Base-by-base conservation (phyloP, 257 asterid genomes). In the Nicotiana noctiflora region DNA sequence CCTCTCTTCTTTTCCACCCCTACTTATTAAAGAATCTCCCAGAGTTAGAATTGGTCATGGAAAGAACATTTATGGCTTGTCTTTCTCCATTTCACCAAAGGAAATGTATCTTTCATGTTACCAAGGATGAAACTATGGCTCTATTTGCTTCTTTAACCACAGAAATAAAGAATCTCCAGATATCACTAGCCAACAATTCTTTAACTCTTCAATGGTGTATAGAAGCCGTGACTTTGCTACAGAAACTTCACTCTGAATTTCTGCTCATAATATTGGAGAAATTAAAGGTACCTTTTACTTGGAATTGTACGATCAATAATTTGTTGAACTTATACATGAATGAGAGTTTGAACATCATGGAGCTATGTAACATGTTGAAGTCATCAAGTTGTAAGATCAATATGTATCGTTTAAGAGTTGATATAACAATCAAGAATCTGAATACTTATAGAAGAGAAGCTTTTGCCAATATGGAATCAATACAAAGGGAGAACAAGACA, bases 291-390 rank as follows among this genome's bases (percentile, higher is more conserved):
- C 49, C 82, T 0, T 40, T 44, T 13, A 68, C 64, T 27, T 77
- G 82, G 27, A 18, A 67, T 61, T 8, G 46, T 60, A 51, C 18
- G 56, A 25, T n/a, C 62, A 64, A 37, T 29, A 34, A 52, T 32
- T 8, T 72, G 32, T 37, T 74, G 77, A 82, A 83, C 56, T 8
- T 79, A 23, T 83, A 83, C 70, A 83, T 83, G 86, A 49, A 72
- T 61, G 77, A 79, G 77, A 79, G 86, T 75, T 81, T 62, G 27
- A 6, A 79, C 27, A 2, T 79, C 40, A 40, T 83, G 78, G 83
- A 79, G 1, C 77, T 83, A 2, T 79, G 81, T 32, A 83, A 83
- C 62, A 53, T 83, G 83, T 53, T 83, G 81, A 79, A 79, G 67
- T 79, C 81, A 27, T 79, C 83, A 19, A 53, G 63, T 46, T 72